phyloP scores from a whole-genome alignment of 352 stramenopile species.

The Globisporangium cystogenes region DNA sequence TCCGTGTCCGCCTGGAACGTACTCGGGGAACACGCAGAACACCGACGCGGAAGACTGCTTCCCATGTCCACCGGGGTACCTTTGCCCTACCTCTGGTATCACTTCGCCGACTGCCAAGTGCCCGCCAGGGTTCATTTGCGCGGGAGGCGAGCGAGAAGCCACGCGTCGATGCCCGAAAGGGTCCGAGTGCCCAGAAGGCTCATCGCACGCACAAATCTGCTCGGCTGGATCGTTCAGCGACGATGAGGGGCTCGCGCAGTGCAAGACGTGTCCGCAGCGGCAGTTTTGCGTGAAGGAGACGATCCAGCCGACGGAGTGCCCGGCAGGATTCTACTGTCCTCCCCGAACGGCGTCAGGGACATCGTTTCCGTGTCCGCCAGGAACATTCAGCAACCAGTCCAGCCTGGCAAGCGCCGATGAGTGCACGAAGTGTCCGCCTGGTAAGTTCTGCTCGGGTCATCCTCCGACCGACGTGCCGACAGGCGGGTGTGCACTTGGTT shows the following conservation, averaged over 20 bases:
- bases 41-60: conserved; percentile 49
- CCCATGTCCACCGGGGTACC: conserved; percentile 50
- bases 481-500: conserved; percentile 52
- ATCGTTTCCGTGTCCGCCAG: conserved; percentile 50
- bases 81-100: conserved; percentile 56
- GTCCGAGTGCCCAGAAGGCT: conserved; percentile 68
- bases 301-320: conserved; percentile 43
- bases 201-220: conserved; percentile 48
- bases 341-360: conserved; percentile 31
- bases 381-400: conserved; percentile 50
- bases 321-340: conserved; percentile 75
- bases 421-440: conserved; percentile 53
- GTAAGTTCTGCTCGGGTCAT: conserved; percentile 74
- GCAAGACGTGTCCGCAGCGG: conserved; percentile 68
- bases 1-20: conserved; percentile 70
- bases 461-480: conserved; percentile 44
- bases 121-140: conserved; percentile 53
- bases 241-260: conserved; percentile 40
- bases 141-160: conserved; percentile 42
- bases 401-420: conserved; percentile 31
- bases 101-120: conserved; percentile 42
- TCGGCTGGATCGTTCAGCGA: conserved; percentile 59
- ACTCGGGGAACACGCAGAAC: conserved; percentile 65
- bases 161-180: conserved; percentile 57
- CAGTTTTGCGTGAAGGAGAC: conserved; percentile 57